Evolutionary conservation across 257 asterid species (phyloP).

Genomic region (Sherardia arvensis): DNA sequence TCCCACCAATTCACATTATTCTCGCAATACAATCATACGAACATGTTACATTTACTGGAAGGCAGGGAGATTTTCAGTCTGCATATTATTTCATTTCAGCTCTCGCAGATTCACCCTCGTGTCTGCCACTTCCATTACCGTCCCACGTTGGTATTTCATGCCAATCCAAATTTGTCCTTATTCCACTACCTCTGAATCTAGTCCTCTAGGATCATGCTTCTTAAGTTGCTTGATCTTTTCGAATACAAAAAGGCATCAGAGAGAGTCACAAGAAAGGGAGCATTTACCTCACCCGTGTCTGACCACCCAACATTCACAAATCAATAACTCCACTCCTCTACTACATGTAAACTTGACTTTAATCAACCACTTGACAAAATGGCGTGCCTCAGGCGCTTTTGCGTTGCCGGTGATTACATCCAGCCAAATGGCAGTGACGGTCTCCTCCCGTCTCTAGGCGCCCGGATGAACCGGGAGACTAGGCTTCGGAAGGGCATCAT

Average conservation of each 20-base stretch:
- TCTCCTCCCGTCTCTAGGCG: constrained; percentile 87
- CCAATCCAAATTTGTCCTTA: constrained; percentile 1
- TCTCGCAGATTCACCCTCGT: background rate
- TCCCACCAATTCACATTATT: constrained; percentile 23
- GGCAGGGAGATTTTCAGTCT: background rate
- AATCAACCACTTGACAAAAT: constrained; percentile 18
- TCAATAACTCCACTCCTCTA: too few species aligned
- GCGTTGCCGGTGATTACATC: constrained; percentile 39
- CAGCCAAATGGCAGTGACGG: constrained; percentile 38
- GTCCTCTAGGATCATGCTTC: constrained; percentile 1
- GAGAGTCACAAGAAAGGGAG: constrained; percentile 17
- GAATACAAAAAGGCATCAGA: constrained; percentile 20
- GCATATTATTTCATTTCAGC: constrained; percentile 8
- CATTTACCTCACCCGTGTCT: constrained; percentile 18
- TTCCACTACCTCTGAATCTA: background rate
- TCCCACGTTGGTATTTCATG: constrained; percentile 5
- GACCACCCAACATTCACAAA: constrained; percentile 11
- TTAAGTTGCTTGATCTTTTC: constrained; percentile 32
- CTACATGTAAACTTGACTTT: constrained; percentile 23
- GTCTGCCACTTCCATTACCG: constrained; percentile 34
- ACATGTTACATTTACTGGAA: too few species aligned
- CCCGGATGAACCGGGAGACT: constrained; percentile 49
- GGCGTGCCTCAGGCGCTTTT: constrained; percentile 52
- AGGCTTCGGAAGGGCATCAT: constrained; percentile 43
- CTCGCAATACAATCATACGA: too few species aligned